Evolutionary conservation across 2,329 filamentous ascomycete species (phyloP), one percentile per base, ranked within the genome.

Genomic region (Diplocarpon mali): DNA sequence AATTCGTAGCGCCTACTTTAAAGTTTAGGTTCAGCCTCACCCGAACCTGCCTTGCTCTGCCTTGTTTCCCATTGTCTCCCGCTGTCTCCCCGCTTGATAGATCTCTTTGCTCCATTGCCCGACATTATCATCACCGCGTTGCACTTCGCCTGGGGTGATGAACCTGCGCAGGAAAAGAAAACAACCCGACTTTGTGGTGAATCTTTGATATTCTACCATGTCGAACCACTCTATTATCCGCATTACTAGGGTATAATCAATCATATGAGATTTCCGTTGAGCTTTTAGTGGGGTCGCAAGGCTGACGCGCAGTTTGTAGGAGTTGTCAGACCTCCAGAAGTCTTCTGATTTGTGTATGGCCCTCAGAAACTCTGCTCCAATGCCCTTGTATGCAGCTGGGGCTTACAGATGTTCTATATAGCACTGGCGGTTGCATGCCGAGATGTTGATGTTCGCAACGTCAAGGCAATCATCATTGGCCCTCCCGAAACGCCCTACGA

Each of bases 401-500:
- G 58, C 54, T 54, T 42, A 53, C 46, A 43, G 30, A 42, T 40
- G 2, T 41, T 38, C 38, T 46, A 13, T 54, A 40, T 50, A 89
- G 86, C 89, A 27, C 75, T 96, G 51, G 86, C 86, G 10, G 88
- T 95, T 39, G 84, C 85, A 45, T 94, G 85, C 61, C 75, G 84
- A 41, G 92, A 96, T 65, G 74, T 80, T 55, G 88, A 98, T 64
- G 85, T 96, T 49, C 83, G 89, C 44, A 83, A 86, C 61, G 82
- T 96, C 40, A 83, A 80, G 61, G 87, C 89, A 39, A 65, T 96
- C 52, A 90, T 96, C 57, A 78, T 96, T 54, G 92, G 92, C 0
- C 90, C 92, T 17, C 87, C 90, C 53, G 89, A 92, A 56, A 94
- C 89, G 0, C 89, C 90, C 0, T 98, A 98, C 64, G 89, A 95